phyloP scores from a whole-genome alignment of 768 basidiomycete species.

The Suillus fuscotomentosus region DNA sequence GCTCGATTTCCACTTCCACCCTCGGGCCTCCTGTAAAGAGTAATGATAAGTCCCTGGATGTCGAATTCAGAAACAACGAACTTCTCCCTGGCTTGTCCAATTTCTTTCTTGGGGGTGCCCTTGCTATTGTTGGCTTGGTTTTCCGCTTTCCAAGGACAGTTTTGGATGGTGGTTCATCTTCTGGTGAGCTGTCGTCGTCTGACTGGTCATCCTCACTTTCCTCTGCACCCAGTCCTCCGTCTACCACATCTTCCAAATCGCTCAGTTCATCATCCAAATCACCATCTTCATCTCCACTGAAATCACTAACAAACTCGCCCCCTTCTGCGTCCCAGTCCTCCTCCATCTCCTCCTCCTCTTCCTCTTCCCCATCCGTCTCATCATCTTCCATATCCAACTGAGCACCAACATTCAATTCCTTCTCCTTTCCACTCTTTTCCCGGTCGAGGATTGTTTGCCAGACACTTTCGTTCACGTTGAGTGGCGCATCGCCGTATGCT shows the following conservation, averaged over 20 bases:
- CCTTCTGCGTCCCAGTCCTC: conserved; percentile 48
- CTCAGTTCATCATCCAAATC: conserved; percentile 38
- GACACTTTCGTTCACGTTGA: conserved; percentile 97
- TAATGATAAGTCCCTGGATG: conserved; percentile 14
- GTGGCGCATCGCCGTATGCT: conserved; percentile 95
- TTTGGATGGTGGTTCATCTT: conserved; percentile 38
- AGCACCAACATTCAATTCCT: conserved; percentile 41
- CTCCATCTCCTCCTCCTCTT: conserved; percentile 50
- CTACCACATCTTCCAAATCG: conserved; percentile 66
- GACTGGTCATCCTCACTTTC: conserved; percentile 43
- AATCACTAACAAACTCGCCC: conserved; percentile 57
- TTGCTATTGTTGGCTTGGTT: conserved; percentile 39
- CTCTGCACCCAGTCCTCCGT: conserved; percentile 36
- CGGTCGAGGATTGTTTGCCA: conserved; percentile 91
- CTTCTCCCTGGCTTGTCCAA: conserved; percentile 62
- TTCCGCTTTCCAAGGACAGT: conserved; percentile 69
- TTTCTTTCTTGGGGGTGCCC: conserved; percentile 47
- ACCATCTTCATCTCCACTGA: conserved; percentile 53
- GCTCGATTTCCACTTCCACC: conserved; percentile 96
- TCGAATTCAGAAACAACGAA: conserved; percentile 32
- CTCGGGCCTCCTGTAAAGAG: conserved; percentile 59
- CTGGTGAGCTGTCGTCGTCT: conserved; percentile 38
- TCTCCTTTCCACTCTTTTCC: conserved; percentile 53
- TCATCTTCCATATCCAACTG: conserved; percentile 48
- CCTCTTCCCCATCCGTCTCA: conserved; percentile 53